phyloP scores from a whole-genome alignment of 2,329 filamentous ascomycete genomes.

The Penicillium sp. region DNA sequence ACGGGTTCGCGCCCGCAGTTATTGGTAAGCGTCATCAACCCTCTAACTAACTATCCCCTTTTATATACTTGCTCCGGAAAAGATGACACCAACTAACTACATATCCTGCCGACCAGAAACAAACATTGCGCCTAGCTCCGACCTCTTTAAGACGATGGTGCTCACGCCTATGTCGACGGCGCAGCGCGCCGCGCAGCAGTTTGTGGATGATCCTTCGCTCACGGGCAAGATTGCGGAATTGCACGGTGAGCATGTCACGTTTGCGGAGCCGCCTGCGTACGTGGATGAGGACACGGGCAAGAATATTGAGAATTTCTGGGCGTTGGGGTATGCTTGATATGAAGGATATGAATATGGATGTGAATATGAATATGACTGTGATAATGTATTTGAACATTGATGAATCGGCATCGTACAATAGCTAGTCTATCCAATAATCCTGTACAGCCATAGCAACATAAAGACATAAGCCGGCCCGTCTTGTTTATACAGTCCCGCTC shows the following conservation, averaged over 20 bases:
- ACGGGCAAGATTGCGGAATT: slow-evolving; percentile 58
- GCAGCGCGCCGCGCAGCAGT: slow-evolving; percentile 48
- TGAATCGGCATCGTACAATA: background rate
- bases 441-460: background rate
- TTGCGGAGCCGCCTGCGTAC: slow-evolving; percentile 50
- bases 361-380: background rate
- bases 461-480: background rate
- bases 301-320: slow-evolving; percentile 57
- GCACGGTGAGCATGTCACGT: slow-evolving; percentile 56
- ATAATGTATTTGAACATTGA: too few species aligned
- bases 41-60: too few species aligned
- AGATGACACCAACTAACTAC: too few species aligned
- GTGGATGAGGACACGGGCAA: slow-evolving; percentile 55
- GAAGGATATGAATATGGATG: background rate
- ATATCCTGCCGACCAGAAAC: slow-evolving; percentile 41
- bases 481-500: background rate
- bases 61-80: background rate
- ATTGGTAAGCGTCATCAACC: slow-evolving; percentile 46
- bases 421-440: background rate
- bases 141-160: slow-evolving; percentile 55
- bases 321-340: slow-evolving; percentile 51
- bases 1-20: slow-evolving; percentile 57
- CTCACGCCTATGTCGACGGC: slow-evolving; percentile 58
- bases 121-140: slow-evolving; percentile 51
- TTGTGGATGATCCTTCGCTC: slow-evolving; percentile 47